Percentiles rank a stretch among this genome's conserved stretches.
phyloP scores from a whole-genome alignment of 2,329 filamentous ascomycete species.

The Stagonosporopsis tanaceti region DNA sequence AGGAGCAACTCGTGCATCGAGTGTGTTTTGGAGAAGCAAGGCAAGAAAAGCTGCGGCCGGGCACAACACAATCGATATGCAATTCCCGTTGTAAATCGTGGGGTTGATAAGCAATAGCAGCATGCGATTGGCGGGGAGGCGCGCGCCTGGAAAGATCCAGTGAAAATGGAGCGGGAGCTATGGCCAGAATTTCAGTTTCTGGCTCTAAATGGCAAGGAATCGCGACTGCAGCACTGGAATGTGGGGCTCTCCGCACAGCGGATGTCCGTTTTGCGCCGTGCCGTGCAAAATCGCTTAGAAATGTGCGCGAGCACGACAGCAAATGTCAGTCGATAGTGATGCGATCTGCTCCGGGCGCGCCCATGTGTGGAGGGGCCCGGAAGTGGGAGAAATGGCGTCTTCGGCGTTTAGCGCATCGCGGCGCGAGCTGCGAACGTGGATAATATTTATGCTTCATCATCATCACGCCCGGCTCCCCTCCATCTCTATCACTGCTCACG shows the following conservation, averaged over 20 bases:
- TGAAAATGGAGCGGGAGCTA: conserved; percentile 31
- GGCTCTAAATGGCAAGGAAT: conserved; percentile 21
- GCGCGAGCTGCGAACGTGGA: conserved; percentile 22
- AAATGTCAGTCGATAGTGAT: conserved; percentile 35
- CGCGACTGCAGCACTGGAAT: conserved; percentile 16
- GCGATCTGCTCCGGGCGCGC: conserved; percentile 22
- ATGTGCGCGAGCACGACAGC: conserved; percentile 18
- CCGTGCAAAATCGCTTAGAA: conserved; percentile 24
- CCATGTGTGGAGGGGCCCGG: conserved; percentile 19
- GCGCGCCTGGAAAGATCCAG: conserved; percentile 25
- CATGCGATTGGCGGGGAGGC: conserved; percentile 34
- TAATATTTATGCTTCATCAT: conserved; percentile 36
- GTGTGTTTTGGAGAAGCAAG: conserved; percentile 13
- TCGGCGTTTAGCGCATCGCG: conserved; percentile 27
- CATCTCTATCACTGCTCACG: conserved; percentile 16
- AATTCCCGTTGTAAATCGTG: conserved; percentile 40
- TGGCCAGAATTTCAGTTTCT: conserved; percentile 19
- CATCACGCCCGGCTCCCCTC: conserved; percentile 27
- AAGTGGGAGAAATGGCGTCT: conserved; percentile 25
- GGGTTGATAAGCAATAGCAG: conserved; percentile 35
- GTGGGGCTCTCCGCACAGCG: conserved; percentile 27
- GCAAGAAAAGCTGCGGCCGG: conserved; percentile 25
- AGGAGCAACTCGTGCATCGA: conserved; percentile 70
- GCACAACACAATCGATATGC: conserved; percentile 32
- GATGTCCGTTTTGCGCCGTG: conserved; percentile 16